Evolutionary conservation across 163 green algal species (phyloP), one percentile per base, ranked within the genome.

Genomic region (Scenedesmus sp.): DNA sequence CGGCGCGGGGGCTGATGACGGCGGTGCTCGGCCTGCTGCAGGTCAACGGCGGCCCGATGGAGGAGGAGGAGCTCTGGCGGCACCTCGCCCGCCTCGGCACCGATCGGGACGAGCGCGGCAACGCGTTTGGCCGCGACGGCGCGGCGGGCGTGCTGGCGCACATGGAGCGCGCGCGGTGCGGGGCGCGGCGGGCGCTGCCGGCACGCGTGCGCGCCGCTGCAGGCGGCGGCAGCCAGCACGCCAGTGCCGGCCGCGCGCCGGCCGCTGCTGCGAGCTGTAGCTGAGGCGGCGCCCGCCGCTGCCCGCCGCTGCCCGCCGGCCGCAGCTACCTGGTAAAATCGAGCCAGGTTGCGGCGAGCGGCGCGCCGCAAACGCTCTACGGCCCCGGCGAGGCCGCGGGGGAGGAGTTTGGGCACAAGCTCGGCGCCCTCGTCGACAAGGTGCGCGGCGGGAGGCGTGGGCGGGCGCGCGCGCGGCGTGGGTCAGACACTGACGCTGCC

Each of bases 81-180:
- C 80, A 86, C 47, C 70, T 90, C 51, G 54, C 9, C 2, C 60
- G 87, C 29, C 56, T 90, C 34, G 84, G 79, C 0, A 28, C 87
- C 0, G 20, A 65, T 18, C 29, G 26, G 13, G 69, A 77, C 7
- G 69, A 67, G 9, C 24, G 58, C 14, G 69, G n/a, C 22, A 45
- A n/a, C 36, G 17, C 57, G 39, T 50, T 42, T 47, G 31, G 31
- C 20, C 29, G 20, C 15, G 48, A 67, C 14, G 54, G 54, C 13
- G 33, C 69, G 3, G 36, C 2, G 20, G 54, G 48, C 22, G 36
- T 77, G 4, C 54, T 77, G 53, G 69, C n/a, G 22, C 54, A 56
- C 36, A 77, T 77, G 69, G 69, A 77, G 54, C 57, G 62, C 29
- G 31, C 29, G 18, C 50, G 67, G 67, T 65, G 26, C 20, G 53